Conservation (phyloP, 2,329 filamentous ascomycete species). For the Hypoxylon sp. region DNA sequence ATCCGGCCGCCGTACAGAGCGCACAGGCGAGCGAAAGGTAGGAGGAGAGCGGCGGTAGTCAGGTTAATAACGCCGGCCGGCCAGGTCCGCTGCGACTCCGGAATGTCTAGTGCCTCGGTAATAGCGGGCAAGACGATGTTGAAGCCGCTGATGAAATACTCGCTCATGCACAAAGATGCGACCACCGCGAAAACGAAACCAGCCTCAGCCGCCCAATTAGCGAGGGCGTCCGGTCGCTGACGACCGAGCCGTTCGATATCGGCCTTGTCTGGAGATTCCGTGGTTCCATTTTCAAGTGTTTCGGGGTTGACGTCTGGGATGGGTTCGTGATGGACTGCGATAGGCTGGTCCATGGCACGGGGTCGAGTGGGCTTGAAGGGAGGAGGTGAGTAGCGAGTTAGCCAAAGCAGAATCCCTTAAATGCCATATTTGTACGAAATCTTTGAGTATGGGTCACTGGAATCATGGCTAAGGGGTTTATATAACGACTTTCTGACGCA, state of each 20-base stretch:
- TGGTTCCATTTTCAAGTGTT: conserved; percentile 29
- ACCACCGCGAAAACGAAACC: conserved; percentile 70
- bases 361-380: neutral
- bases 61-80: conserved; percentile 71
- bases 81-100: conserved; percentile 71
- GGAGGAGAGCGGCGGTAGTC: conserved; percentile 66
- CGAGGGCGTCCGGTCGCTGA: conserved; percentile 66
- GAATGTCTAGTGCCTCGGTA: conserved; percentile 71
- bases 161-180: conserved; percentile 70
- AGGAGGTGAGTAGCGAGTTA: conserved; percentile 1
- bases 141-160: conserved; percentile 84
- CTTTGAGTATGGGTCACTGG: neutral
- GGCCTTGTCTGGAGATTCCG: conserved; percentile 41
- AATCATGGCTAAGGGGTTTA: conserved; percentile 20
- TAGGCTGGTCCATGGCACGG: conserved; percentile 20
- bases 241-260: conserved; percentile 68
- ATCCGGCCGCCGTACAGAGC: conserved; percentile 73
- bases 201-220: conserved; percentile 63
- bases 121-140: conserved; percentile 77
- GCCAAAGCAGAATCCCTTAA: neutral
- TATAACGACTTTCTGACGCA: conserved; percentile 8
- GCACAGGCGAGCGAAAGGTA: conserved; percentile 70
- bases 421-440: conserved; percentile 3
- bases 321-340: conserved; percentile 24
- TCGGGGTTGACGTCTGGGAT: conserved; percentile 23